Conservation (phyloP, 441 rosid species). For the Brassica balearica region DNA sequence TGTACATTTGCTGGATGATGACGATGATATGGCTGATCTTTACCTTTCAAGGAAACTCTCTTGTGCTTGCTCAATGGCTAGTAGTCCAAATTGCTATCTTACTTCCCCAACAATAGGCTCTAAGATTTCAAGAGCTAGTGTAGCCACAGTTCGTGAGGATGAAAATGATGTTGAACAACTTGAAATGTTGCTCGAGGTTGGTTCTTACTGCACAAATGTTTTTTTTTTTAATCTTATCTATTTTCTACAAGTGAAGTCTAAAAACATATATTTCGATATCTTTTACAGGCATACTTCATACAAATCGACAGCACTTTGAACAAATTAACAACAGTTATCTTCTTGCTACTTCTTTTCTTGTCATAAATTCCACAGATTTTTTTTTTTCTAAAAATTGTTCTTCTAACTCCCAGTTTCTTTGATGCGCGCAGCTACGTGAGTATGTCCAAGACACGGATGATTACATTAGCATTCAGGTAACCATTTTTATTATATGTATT, state of each 20-base stretch:
- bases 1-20: constrained; percentile 93
- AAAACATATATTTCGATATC: background rate
- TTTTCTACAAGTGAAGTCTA: background rate
- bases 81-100: constrained; percentile 72
- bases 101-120: constrained; percentile 91
- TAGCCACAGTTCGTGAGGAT: constrained; percentile 71
- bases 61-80: constrained; percentile 64
- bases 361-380: background rate
- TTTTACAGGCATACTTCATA: constrained; percentile 73
- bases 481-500: constrained; percentile 6
- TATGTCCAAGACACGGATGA: constrained; percentile 98
- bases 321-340: constrained; percentile 76
- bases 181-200: constrained; percentile 90
- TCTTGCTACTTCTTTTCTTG: background rate
- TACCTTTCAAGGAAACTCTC: constrained; percentile 89
- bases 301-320: constrained; percentile 93
- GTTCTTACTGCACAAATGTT: background rate
- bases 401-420: constrained; percentile 23
- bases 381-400: background rate
- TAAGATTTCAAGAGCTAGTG: constrained; percentile 88
- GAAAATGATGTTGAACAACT: constrained; percentile 98
- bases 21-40: constrained; percentile 98
- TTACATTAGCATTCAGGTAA: constrained; percentile 95
- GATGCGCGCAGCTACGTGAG: constrained; percentile 74
- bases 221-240: background rate